Evolutionary conservation across 2,329 filamentous ascomycete genomes (phyloP), one percentile per base, ranked within the genome.

Genomic region (Elsinoe batatas): DNA sequence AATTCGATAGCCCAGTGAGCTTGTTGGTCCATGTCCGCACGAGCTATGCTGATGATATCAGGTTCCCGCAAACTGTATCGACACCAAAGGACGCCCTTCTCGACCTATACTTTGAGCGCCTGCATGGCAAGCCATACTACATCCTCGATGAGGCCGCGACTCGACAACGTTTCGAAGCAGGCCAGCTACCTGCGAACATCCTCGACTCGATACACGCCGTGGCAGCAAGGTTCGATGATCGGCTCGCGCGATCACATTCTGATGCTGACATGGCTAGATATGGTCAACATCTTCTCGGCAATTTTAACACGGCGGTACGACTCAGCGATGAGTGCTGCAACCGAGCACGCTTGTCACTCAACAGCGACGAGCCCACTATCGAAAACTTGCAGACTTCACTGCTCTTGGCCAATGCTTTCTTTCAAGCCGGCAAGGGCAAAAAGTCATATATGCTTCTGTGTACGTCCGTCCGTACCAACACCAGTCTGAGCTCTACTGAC

Each of bases 401-500:
- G 44, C 75, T 95, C 8, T 78, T 95, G 1, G 82, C 85, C 0
- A 82, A 85, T 65, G 84, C 87, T 2, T 91, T 83, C 63, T 88
- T 84, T 49, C 88, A 88, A 35, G 77, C 82, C 30, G 88, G 89
- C 22, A 83, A 85, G 64, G 87, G 88, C 13, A 91, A 88, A 71
- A 93, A 87, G 69, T 84, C 87, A 1, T 93, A 90, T 62, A 94
- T 94, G 88, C 76, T 90, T 37, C 76, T 94, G 62, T 81, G 88
- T 88, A 82, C 61, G 60, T 58, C n/a, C n/a, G n/a, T n/a, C n/a
- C 54, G 32, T 22, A 5, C 13, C 5, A 22, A 15, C 4, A 15
- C 1, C 15, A 38, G 17, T 17, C 18, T 37, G 26, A 26, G 20
- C 33, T 18, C 12, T 8, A 59, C 74, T 78, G 62, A 79, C 61